phyloP scores from a whole-genome alignment of 257 asterid genomes.

The Haberlea rhodopensis region DNA sequence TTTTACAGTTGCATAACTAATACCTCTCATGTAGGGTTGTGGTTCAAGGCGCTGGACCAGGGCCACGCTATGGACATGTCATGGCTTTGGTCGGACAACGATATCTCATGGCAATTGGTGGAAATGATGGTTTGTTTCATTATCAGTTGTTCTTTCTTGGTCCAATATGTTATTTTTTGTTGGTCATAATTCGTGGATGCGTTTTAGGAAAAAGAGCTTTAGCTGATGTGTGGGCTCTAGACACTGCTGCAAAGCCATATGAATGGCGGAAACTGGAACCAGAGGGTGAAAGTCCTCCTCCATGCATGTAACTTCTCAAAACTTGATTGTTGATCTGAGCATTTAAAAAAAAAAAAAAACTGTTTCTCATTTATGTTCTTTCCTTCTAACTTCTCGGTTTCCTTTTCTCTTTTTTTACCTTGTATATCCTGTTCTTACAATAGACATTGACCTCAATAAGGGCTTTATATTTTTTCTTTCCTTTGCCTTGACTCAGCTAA shows the following conservation, averaged over 20 bases:
- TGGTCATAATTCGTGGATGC: conserved; percentile 23
- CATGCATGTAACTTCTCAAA: conserved; percentile 76
- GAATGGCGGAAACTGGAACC: conserved; percentile 99
- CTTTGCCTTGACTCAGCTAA: background rate
- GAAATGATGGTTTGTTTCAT: conserved; percentile 81
- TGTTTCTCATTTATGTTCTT: background rate
- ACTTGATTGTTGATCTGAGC: conserved; percentile 1
- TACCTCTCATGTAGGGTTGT: conserved; percentile 59
- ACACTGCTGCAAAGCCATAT: conserved; percentile 99
- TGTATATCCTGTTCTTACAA: background rate
- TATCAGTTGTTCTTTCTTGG: conserved; percentile 12
- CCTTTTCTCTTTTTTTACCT: background rate
- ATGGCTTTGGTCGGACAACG: conserved; percentile 99
- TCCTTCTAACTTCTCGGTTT: background rate
- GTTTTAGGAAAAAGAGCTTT: conserved; percentile 73
- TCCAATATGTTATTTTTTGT: conserved; percentile 2
- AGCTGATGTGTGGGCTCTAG: too few species aligned
- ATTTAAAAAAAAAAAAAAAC: background rate
- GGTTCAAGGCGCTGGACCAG: conserved; percentile 98
- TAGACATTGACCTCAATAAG: background rate
- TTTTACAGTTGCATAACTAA: background rate
- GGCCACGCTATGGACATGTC: conserved; percentile 97
- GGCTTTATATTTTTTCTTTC: background rate
- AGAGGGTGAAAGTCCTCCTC: conserved; percentile 98
- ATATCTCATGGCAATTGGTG: too few species aligned